Evolutionary conservation across 208 protist species (phyloP), one percentile per base, ranked within the genome.

Genomic region (Hexamita inflata): DNA sequence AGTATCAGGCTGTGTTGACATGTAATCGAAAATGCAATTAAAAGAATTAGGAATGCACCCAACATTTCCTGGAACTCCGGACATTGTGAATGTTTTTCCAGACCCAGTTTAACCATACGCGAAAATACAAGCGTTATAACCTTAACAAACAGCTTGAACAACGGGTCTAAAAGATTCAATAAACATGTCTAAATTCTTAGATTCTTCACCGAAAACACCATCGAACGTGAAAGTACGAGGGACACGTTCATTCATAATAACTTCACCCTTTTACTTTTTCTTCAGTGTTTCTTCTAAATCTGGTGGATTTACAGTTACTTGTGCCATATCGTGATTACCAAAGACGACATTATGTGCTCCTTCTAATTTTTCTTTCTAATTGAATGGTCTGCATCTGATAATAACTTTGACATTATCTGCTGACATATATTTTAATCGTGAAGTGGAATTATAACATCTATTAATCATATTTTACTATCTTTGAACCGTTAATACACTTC

Each of bases 61-160:
- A 19, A 24, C 45, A 19, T 53, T 53, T 19, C 11, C 45, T 4
- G 4, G 19, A 19, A n/a, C n/a, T n/a, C 70, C 70, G 7, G 9
- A 34, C 70, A 75, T 75, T 4, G 70, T 75, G 70, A 59, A 75
- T 4, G 70, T 39, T 30, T 75, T 49, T 24, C 45, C 41, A 30
- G 24, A 34, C 24, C 59, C 75, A 9, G 77, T 80, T 13, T 49
- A 28, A n/a, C 73, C 77, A 29, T 80, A 79, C 24, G 77, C 77
- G 35, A 79, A 79, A 26, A 80, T n/a, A 4, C 76, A 80, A 2
- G 41, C 59, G 57, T 81, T 78, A 26, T 73, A 81, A 26, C 78
- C 78, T 35, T 70, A 29, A 24, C 76, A n/a, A 34, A 76, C 45
- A 39, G 32, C 30, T 7, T 77, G 40, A 73, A 77, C n/a, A 32